Evolutionary conservation across 1,284 basidiomycete genomes (phyloP), one percentile per base, ranked within the genome.

Genomic region (Acaromyces ingoldii): DNA sequence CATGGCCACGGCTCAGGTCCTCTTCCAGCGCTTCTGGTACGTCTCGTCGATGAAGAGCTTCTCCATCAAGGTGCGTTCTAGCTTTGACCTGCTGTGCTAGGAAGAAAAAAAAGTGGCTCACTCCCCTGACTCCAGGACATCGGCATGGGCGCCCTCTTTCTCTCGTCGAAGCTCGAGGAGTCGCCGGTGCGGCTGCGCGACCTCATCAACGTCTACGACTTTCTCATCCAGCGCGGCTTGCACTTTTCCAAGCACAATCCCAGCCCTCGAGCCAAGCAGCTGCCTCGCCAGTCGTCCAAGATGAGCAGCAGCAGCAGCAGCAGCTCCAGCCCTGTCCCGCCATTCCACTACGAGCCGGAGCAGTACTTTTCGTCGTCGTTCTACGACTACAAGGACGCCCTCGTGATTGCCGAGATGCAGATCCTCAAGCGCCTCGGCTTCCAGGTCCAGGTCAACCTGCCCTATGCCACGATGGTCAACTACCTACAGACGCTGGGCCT

Each of bases 11-110:
- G 95, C 95, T 0, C 92, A 97, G 74, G 90, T 97, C 34, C 78
- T 99, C 3, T 93, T 93, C 74, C 93, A 98, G 62, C 81, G 93
- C 26, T 99, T 98, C 80, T 98, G 87, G 88, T 97, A 85, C 78
- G 89, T 95, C 15, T 86, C 88, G 4, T 95, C 91, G 3, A 84
- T 98, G 84, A 86, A 87, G 69, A 87, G 91, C 56, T 99, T 93
- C 75, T 85, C 89, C 24, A 85, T 95, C 54, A 86, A 85, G 62
- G 91, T 93, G 67, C 76, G 55, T 33, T 9, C 6, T 21, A 36
- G 36, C 29, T n/a, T 5, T 43, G 10, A 10, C 26, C 17, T 28
- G 33, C 11, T n/a, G 6, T n/a, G n/a, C n/a, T n/a, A n/a, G n/a
- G n/a, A n/a, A n/a, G n/a, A n/a, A n/a, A n/a, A n/a, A n/a, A n/a